Evolutionary conservation across 73 alveolate genomes (phyloP).

Genomic region (Paramecium biaurelia): DNA sequence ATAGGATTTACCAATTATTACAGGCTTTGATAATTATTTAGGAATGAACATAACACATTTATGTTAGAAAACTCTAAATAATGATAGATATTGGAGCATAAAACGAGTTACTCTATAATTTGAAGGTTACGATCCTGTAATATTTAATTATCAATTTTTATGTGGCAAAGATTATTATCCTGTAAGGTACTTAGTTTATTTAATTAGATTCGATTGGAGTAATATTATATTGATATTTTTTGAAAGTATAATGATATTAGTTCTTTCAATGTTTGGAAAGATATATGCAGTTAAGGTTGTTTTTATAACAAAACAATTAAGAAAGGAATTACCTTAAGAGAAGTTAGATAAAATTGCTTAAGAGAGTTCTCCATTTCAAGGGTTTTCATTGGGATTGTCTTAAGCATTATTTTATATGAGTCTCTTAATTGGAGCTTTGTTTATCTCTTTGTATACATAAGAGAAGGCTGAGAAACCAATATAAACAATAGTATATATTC

Average conservation of each 20-base stretch:
- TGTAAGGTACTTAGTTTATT: neutral
- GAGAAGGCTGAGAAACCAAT: conserved; percentile 28
- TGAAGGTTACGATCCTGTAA: neutral
- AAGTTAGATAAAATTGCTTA: neutral
- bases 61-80: neutral
- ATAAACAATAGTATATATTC: neutral
- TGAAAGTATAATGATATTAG: neutral
- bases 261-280: neutral
- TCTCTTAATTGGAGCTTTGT: neutral
- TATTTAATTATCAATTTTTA: neutral
- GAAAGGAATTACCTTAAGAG: neutral
- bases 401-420: conserved; percentile 6
- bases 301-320: neutral
- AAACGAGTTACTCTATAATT: neutral
- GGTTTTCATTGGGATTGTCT: neutral
- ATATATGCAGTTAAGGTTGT: neutral
- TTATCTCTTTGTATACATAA: neutral
- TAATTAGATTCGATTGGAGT: conserved; percentile 43
- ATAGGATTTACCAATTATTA: neutral
- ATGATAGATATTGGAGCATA: conserved; percentile 11
- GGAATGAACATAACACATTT: neutral
- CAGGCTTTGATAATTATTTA: neutral
- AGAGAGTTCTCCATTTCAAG: conserved; percentile 23
- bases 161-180: conserved; percentile 32
- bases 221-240: neutral